Evolutionary conservation across 352 stramenopile species (phyloP).

Genomic region (Pythium rishiriense): DNA sequence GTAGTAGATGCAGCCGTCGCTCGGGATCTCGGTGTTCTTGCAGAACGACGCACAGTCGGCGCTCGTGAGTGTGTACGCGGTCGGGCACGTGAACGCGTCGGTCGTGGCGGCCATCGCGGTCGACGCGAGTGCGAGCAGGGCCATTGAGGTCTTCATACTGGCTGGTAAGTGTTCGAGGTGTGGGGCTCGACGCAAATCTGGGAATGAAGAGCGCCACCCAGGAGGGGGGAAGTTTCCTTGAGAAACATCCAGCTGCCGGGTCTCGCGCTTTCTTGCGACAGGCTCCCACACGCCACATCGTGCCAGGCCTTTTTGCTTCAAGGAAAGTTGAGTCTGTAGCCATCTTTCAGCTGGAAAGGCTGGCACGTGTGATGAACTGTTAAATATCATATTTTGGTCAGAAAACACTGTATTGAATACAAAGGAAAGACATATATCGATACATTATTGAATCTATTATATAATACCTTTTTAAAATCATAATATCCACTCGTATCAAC

Average conservation of each 20-base stretch:
- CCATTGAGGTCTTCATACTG: constrained; percentile 4
- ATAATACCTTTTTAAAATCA: background rate
- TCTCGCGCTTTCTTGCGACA: background rate
- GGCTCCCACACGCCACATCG: constrained; percentile 3
- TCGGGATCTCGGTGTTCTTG: constrained; percentile 7
- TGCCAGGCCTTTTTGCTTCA: constrained; percentile 12
- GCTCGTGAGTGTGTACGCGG: constrained; percentile 24
- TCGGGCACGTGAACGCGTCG: constrained; percentile 15
- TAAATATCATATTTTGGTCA: too few relatives aligned
- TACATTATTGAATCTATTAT: too few relatives aligned
- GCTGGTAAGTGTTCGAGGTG: background rate
- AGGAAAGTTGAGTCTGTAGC: constrained; percentile 3
- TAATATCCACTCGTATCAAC: too few relatives aligned
- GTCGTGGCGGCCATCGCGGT: background rate
- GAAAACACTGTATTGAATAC: too few relatives aligned
- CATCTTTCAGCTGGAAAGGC: background rate
- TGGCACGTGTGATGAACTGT: too few relatives aligned
- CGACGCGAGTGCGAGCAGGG: background rate
- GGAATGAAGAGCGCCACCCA: background rate
- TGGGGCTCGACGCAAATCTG: background rate
- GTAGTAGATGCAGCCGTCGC: constrained; percentile 27
- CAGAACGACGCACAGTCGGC: constrained; percentile 18
- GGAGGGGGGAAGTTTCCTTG: background rate
- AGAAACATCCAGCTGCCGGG: constrained; percentile 6
- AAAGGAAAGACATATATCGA: too few relatives aligned